Conservation (phyloP, 202 grass and related monocot species). For the Digitaria exilis region DNA sequence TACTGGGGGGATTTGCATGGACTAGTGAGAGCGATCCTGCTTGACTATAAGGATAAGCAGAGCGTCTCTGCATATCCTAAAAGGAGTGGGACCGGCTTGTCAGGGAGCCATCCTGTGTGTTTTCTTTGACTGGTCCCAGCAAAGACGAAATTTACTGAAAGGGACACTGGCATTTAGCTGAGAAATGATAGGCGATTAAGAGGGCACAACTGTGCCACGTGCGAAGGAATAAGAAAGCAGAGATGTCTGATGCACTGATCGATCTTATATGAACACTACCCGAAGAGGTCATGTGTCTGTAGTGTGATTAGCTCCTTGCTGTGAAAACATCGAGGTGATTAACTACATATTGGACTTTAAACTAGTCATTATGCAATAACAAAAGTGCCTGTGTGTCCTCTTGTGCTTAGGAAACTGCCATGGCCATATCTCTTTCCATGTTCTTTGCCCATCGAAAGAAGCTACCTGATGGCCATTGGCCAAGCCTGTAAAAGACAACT, state of each 20-base stretch:
- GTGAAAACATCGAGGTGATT: background rate
- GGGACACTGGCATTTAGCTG: too few species aligned
- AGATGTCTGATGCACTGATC: background rate
- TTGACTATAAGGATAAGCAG: background rate
- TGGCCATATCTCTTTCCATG: background rate
- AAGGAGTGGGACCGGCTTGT: background rate
- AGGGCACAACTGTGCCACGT: conserved; percentile 9
- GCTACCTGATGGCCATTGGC: background rate
- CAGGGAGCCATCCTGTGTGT: background rate
- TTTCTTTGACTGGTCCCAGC: background rate
- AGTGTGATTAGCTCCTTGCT: background rate
- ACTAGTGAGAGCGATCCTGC: background rate
- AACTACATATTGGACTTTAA: background rate
- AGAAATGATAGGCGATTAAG: background rate
- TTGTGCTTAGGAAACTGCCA: conserved; percentile 17
- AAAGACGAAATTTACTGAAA: background rate
- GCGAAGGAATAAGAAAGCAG: background rate
- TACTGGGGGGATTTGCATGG: background rate
- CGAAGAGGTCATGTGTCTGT: background rate
- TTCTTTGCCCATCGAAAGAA: background rate
- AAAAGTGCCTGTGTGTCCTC: background rate
- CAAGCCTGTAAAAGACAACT: too few species aligned
- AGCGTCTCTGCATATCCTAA: background rate
- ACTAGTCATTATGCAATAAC: background rate
- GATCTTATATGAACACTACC: background rate